Conservation (phyloP, 176 grass and related monocot genomes). For the Chloris gayana region DNA sequence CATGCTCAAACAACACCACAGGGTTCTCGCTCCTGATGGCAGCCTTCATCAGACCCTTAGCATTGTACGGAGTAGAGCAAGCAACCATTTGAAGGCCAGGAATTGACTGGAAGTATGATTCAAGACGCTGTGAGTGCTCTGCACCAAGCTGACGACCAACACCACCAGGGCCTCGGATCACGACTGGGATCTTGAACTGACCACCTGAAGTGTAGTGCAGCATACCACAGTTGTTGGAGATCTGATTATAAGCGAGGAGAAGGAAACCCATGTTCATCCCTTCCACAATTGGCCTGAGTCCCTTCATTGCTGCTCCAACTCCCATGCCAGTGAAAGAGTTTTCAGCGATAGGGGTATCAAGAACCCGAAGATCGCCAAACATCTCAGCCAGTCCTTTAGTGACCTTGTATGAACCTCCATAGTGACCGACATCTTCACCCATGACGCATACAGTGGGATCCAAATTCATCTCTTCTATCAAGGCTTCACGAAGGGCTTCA, state of each 20-base stretch:
- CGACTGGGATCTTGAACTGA: conserved; percentile 90
- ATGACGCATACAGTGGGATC: conserved; percentile 82
- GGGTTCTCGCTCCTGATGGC: conserved; percentile 87
- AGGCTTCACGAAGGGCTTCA: conserved; percentile 84
- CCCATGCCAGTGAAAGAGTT: conserved; percentile 91
- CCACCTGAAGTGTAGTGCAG: conserved; percentile 97
- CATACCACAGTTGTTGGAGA: conserved; percentile 97
- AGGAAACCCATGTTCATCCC: conserved; percentile 99
- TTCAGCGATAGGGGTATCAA: conserved; percentile 88
- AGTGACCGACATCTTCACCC: conserved; percentile 88
- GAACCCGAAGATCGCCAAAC: conserved; percentile 87
- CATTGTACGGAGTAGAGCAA: conserved; percentile 95
- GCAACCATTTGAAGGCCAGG: conserved; percentile 94
- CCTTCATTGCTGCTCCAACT: conserved; percentile 86
- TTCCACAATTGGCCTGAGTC: conserved; percentile 74
- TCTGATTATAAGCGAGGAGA: conserved; percentile 89
- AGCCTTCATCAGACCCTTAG: conserved; percentile 93
- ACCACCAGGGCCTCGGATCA: conserved; percentile 91
- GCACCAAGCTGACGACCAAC: conserved; percentile 85
- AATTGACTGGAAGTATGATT: conserved; percentile 97
- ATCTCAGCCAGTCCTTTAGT: conserved; percentile 73
- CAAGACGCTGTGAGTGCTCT: conserved; percentile 81
- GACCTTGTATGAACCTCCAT: conserved; percentile 94
- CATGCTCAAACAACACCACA: conserved; percentile 86
- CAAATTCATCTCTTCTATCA: conserved; percentile 93